A percentile compares a stretch with the other conserved stretches of the same genome.
Evolutionary conservation across 306 rosid genomes (phyloP).

Genomic region (Prunus davidiana): DNA sequence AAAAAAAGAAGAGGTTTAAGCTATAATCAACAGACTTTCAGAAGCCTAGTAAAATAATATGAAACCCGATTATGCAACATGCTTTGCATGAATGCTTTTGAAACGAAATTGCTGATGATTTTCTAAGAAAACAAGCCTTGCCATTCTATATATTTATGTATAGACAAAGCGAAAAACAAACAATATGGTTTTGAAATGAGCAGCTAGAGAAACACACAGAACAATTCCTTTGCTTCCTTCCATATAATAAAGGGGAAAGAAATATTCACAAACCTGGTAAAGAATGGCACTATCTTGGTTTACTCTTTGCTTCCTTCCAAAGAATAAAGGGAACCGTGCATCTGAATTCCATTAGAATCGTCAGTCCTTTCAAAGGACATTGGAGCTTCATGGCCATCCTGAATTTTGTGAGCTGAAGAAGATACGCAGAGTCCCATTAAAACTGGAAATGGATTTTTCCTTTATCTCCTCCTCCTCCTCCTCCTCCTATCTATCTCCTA

Average conservation of each 20-base stretch:
- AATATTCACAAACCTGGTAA: conserved; percentile 39
- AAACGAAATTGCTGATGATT: too few species aligned
- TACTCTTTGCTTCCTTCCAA: conserved; percentile 54
- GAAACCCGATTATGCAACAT: too few species aligned
- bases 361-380: conserved; percentile 24
- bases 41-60: neutral
- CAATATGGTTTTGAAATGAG: too few species aligned
- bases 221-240: too few species aligned
- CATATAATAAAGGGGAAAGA: neutral
- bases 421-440: conserved; percentile 76
- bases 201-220: too few species aligned
- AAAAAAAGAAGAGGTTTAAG: too few species aligned
- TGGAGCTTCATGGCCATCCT: conserved; percentile 34
- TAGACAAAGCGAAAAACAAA: too few species aligned
- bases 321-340: conserved; percentile 46
- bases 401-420: conserved; percentile 43
- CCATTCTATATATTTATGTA: too few species aligned
- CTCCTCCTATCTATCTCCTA: neutral
- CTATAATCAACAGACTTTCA: too few species aligned
- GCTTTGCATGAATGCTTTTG: too few species aligned
- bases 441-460: neutral
- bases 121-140: too few species aligned
- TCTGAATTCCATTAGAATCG: conserved; percentile 11
- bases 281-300: conserved; percentile 77
- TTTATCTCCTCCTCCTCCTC: too few species aligned